Evolutionary conservation across 73 alveolate genomes (phyloP), one percentile per base, ranked within the genome.

Genomic region (Effrenium voratum): DNA sequence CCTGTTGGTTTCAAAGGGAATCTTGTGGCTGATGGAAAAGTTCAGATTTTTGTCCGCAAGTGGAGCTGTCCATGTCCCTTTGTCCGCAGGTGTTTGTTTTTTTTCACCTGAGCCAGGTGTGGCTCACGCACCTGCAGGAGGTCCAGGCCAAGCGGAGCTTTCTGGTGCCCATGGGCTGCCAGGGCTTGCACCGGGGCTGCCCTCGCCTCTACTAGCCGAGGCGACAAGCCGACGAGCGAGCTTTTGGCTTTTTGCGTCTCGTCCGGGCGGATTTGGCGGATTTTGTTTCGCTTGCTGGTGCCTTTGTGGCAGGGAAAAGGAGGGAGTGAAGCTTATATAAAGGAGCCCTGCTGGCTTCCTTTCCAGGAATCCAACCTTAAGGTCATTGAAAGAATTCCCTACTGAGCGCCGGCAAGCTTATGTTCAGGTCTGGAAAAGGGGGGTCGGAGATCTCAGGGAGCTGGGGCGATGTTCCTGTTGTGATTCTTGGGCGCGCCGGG

Each of bases 111-210:
- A n/a, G 46, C n/a, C n/a, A 34, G 22, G 94, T 86, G 36, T 86
- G 94, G 94, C 94, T 86, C 68, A 86, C 94, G 24, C 94, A 86
- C 49, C n/a, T 86, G 60, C 66, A 86, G 46, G 94, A 86, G 66
- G 47, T 57, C 66, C 83, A 70, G 57, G 59, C 59, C 46, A 86
- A 86, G 94, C 94, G 94, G 68, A 86, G 83, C 94, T 86, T 40
- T 47, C 73, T 12, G 1, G 60, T 86, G 19, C 94, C 94, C 24
- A 40, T 86, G 94, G 94, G 94, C 45, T 86, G 94, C 63, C 94
- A 86, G 52, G 94, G 94, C 45, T 28, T 86, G 34, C 77, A 57
- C 94, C 57, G 59, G 52, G 94, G 94, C 26, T 86, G 94, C 30
- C 94, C 94, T 2, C 73, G 94, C 45, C 49, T 86, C 22, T 86